These are phyloP conservation scores for Aspergillus biplanus DNA, from an alignment of 495 filamentous ascomycete genomes.

Conservation along the genomic window DNA sequence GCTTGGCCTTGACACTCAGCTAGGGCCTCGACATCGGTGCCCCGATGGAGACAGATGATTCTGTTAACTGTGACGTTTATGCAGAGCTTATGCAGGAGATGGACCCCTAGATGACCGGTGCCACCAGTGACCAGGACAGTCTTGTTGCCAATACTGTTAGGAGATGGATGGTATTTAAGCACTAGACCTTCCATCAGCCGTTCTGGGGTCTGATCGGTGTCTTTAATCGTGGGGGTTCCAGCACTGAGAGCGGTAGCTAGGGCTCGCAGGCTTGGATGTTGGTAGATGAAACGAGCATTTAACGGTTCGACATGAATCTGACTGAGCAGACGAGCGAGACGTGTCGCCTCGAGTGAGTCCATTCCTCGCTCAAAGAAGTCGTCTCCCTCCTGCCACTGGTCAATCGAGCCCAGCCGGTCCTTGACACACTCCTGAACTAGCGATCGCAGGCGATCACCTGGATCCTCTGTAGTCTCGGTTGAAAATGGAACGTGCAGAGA, in stretches of 20 bases:
- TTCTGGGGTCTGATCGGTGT: no score
- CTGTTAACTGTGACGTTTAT: constrained; percentile 31
- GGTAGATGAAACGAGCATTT: neutral
- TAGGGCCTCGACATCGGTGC: neutral
- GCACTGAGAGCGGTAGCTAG: no score
- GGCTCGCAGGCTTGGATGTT: neutral
- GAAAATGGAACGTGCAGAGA: no score
- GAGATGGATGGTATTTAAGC: neutral
- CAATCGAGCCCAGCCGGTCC: no score
- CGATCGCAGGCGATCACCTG: no score
- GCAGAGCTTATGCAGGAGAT: constrained; percentile 43
- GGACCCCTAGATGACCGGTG: constrained; percentile 51
- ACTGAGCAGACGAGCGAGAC: neutral
- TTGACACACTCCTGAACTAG: no score
- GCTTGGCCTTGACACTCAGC: constrained; percentile 37
- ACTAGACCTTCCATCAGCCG: neutral
- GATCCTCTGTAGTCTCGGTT: no score
- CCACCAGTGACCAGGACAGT: constrained; percentile 54
- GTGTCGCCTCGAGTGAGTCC: neutral
- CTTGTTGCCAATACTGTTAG: neutral
- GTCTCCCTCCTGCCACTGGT: neutral
- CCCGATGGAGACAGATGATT: constrained; percentile 50
- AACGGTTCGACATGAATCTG: no score
- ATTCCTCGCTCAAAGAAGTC: neutral
- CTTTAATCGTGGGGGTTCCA: no score